Evolutionary conservation across 768 basidiomycete genomes (phyloP).

Genomic region (Tylopilus vinaceipallidus): DNA sequence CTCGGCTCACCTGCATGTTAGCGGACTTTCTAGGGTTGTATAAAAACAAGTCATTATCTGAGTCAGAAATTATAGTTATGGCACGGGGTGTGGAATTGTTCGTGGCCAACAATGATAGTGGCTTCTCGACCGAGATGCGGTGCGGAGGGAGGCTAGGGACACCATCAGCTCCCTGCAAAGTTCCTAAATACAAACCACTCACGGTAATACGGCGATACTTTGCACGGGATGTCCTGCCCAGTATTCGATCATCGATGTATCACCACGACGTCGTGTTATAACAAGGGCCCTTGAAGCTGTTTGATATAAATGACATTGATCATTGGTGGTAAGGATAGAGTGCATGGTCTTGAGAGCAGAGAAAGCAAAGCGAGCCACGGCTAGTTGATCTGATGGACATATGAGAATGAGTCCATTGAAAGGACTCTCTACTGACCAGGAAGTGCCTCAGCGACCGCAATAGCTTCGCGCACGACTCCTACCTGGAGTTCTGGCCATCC

Average conservation of each 20-base stretch:
- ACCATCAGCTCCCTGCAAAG: constrained; percentile 1
- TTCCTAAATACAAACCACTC: constrained; percentile 26
- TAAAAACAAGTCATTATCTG: constrained; percentile 77
- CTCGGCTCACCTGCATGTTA: constrained; percentile 50
- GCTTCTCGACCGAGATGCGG: constrained; percentile 73
- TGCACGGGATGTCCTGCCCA: constrained; percentile 85
- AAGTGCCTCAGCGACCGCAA: constrained; percentile 86
- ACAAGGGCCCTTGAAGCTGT: constrained; percentile 71
- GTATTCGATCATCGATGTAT: constrained; percentile 68
- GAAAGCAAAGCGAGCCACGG: constrained; percentile 87
- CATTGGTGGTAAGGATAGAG: constrained; percentile 61
- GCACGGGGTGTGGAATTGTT: constrained; percentile 37
- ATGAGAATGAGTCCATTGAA: background rate
- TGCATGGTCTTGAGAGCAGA: constrained; percentile 79
- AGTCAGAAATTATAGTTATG: constrained; percentile 50
- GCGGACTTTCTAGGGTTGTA: constrained; percentile 81
- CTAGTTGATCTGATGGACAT: constrained; percentile 62
- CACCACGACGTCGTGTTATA: constrained; percentile 76
- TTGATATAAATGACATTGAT: constrained; percentile 78
- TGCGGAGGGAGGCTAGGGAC: constrained; percentile 61
- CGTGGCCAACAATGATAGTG: constrained; percentile 50
- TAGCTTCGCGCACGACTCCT: constrained; percentile 88
- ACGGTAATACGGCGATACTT: constrained; percentile 79
- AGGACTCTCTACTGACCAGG: constrained; percentile 59
- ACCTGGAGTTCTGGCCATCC: constrained; percentile 97